Base-by-base conservation (phyloP, 1,284 basidiomycete genomes). In the Uromyces viciae-fabae region DNA sequence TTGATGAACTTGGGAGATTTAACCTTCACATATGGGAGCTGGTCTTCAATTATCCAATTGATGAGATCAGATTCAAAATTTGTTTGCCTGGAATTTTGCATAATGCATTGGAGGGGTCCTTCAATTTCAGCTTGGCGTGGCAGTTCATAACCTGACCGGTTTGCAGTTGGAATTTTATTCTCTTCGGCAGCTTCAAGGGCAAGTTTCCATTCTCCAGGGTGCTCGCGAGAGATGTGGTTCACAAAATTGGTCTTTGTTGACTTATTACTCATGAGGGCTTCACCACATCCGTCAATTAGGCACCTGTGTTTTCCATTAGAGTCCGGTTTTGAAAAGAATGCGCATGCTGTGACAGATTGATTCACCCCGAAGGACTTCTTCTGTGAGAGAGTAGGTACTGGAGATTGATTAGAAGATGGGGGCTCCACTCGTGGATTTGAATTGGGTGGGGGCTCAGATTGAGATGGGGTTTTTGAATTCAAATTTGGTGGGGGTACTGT, bases 1-100 rank as follows among this genome's bases (percentile, higher is more conserved):
- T 60, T 60, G 58, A 60, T 60, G 58, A 60, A 60, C 36, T 60
- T 19, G 36, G 58, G 58, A 19, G 28, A 60, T 60, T 60, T 60
- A 33, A 60, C 19, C 36, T 60, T 60, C 9, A 11, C 58, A 25
- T 60, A 60, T 9, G 58, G 58, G 14, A 60, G 58, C 58, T 60
- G 25, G 19, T 60, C 58, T 31, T 60, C 25, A 33, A 60, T 60
- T 25, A 60, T 60, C 58, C 58, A 60, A 19, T 60, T 31, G 8
- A 56, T 56, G 28, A 56, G 8, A n/a, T 56, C 28, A 56, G 54
- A n/a, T 8, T 56, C 54, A 56, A 60, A 60, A 60, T 60, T 60
- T 4, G 58, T 3, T 33, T 60, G 25, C 19, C 25, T 9, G 36
- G 17, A 28, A 14, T 60, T 60, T 25, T 31, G 58, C 58, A 60